Evolutionary conservation across 768 basidiomycete species (phyloP), one percentile per base, ranked within the genome.

Genomic region (Hirschioporus abietinus): DNA sequence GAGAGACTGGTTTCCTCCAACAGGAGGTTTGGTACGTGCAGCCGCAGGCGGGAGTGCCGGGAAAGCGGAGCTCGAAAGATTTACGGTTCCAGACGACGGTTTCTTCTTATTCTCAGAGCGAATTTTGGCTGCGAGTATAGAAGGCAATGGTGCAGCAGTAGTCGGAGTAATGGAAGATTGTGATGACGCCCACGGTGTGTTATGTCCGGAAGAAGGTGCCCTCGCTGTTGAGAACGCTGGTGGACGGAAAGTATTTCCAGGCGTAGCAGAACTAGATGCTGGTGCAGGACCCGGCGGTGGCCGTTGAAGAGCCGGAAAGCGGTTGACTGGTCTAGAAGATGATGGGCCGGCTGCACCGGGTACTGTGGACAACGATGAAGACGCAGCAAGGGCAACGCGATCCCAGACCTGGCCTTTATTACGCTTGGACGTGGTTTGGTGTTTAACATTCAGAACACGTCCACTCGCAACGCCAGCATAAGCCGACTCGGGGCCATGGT

Each of bases 401-500:
- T 95, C 93, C 88, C 86, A 93, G 0, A 96, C 84, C 68, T 89
- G 85, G 67, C 82, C 81, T 30, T 82, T 79, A 12, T 85, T 82
- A 1, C 86, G 83, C 9, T 86, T 82, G 0, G 85, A 78, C 0
- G 85, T 80, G 0, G 91, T 91, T 0, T 86, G 84, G 66, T 92
- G 85, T 74, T 95, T 95, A 36, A 89, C 92, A 70, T 91, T 92
- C 66, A 97, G 80, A 35, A 94, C 89, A 2, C 92, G 88, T 6
- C 93, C 94, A 26, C 88, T 86, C 3, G 92, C 82, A 68, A 95
- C 90, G 0, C 88, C 90, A 0, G 93, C 88, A 70, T 91, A 96
- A 59, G 87, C 88, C 0, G 86, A 79, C 9, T 90, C 88, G 0
- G 82, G 74, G 1, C 84, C 75, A 2, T 82, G 80, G 4, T 89